Evolutionary conservation across 2,329 filamentous ascomycete genomes (phyloP), one percentile per base, ranked within the genome.

Genomic region (Chalaropsis thielavioides): DNA sequence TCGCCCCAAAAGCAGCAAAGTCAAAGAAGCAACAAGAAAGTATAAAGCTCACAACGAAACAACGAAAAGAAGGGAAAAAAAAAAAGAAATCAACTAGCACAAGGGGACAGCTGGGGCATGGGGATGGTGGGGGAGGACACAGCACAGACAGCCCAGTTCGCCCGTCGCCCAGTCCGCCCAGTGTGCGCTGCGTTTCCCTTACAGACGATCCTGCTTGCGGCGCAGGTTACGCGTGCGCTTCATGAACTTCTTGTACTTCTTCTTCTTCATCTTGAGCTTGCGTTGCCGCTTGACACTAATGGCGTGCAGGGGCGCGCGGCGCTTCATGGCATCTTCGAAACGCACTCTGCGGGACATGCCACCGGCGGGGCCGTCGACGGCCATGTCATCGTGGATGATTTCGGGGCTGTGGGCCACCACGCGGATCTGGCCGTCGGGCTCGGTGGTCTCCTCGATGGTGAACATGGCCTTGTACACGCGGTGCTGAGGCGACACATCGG

Each of bases 231-330:
- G 85, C 72, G 92, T 96, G 76, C 85, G 83, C 81, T 88, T 89
- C 89, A 96, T 91, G 70, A 97, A 80, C 84, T 99, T 99, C 91
- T 96, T 97, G 78, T 96, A 96, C 86, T 99, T 99, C 83, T 97
- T 92, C 84, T 97, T 99, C 89, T 99, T 99, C 92, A 99, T 99
- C 84, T 91, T 96, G 73, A 96, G 79, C 79, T 94, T 95, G 73
- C 91, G 82, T 77, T 95, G 90, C 75, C 94, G 83, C 81, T 87
- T 91, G 70, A 96, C 92, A 73, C 90, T 95, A 73, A 99, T 90
- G 69, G 90, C 83, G 68, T 86, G 78, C 87, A 96, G 92, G 67
- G 74, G 72, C 70, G 78, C 75, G 66, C 74, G 75, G 69, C 77
- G 77, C 64, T 76, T 76, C 68, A 79, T 77, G 62, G 77, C 76